Conservation (phyloP, 2,329 filamentous ascomycete species). For the Neonectria neomacrospora region DNA sequence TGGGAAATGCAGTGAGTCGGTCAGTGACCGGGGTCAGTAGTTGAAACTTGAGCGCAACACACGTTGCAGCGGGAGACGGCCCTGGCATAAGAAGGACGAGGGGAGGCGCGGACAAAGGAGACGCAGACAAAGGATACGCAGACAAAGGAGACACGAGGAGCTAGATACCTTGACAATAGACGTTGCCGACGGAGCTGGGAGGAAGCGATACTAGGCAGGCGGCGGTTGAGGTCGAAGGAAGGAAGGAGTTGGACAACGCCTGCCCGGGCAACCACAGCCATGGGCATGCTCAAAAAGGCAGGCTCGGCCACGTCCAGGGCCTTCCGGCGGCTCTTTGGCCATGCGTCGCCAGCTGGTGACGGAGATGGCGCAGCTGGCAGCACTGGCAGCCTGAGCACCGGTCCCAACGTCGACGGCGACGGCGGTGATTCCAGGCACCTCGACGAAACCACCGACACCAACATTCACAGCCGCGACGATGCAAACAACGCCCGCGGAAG, state of each 20-base stretch:
- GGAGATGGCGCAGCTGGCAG: constrained; percentile 28
- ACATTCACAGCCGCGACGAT: constrained; percentile 17
- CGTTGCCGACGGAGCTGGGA: background rate
- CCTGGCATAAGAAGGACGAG: background rate
- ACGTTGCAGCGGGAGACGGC: background rate
- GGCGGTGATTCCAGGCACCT: constrained; percentile 23
- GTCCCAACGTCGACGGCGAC: constrained; percentile 18
- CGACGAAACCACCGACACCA: constrained; percentile 7
- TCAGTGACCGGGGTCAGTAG: background rate
- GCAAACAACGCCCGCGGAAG: constrained; percentile 22
- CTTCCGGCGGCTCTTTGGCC: constrained; percentile 48
- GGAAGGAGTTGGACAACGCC: background rate
- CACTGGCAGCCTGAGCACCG: constrained; percentile 3
- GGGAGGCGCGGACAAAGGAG: background rate
- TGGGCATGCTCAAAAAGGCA: constrained; percentile 46
- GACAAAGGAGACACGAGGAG: background rate
- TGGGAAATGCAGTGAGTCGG: background rate
- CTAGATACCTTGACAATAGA: background rate
- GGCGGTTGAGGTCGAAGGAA: too few species aligned
- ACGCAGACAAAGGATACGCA: background rate
- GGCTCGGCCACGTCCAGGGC: constrained; percentile 39
- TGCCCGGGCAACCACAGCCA: constrained; percentile 19
- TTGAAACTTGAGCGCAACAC: background rate
- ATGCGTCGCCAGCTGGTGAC: constrained; percentile 41
- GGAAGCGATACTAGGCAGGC: background rate